phyloP scores from a whole-genome alignment of 1,284 basidiomycete genomes.

The Apiotrichum sp. region DNA sequence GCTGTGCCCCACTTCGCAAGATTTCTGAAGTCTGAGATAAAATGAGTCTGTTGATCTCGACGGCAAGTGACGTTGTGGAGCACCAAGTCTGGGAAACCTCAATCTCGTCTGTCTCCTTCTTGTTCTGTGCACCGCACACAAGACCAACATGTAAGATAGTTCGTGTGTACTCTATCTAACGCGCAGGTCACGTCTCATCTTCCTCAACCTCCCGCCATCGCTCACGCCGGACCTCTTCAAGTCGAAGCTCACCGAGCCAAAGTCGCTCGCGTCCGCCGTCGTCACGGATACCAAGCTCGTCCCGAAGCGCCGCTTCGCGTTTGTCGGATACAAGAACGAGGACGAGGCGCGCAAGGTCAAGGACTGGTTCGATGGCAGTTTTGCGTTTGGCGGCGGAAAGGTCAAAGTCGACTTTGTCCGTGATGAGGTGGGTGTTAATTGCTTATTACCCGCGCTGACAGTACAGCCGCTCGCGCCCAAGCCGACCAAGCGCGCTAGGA shows the following conservation, averaged over 20 bases:
- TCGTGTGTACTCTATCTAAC: neutral
- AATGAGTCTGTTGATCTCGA: too few relatives aligned
- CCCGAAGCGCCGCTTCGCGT: constrained; percentile 78
- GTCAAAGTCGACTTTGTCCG: constrained; percentile 68
- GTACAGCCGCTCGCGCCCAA: constrained; percentile 24
- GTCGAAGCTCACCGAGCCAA: constrained; percentile 49
- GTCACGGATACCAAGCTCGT: constrained; percentile 87
- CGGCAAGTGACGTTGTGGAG: too few relatives aligned
- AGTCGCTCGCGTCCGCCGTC: constrained; percentile 28
- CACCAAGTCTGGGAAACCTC: too few relatives aligned
- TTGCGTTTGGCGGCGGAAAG: constrained; percentile 62
- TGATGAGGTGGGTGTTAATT: constrained; percentile 54
- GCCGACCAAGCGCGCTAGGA: constrained; percentile 22
- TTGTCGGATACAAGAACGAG: constrained; percentile 80
- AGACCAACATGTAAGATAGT: constrained; percentile 4
- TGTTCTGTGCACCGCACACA: too few relatives aligned
- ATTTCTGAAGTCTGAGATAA: neutral
- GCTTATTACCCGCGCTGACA: constrained; percentile 33
- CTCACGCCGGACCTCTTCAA: constrained; percentile 53
- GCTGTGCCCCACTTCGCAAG: neutral
- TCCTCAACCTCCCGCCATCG: constrained; percentile 80
- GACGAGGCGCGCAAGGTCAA: constrained; percentile 68
- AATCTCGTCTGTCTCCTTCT: too few relatives aligned
- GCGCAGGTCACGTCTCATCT: constrained; percentile 72
- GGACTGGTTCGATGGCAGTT: constrained; percentile 82